These are phyloP conservation scores for Debaryomycetaceae sp. DNA, from an alignment of 1,139 yeast genomes.

Conservation along the genomic window DNA sequence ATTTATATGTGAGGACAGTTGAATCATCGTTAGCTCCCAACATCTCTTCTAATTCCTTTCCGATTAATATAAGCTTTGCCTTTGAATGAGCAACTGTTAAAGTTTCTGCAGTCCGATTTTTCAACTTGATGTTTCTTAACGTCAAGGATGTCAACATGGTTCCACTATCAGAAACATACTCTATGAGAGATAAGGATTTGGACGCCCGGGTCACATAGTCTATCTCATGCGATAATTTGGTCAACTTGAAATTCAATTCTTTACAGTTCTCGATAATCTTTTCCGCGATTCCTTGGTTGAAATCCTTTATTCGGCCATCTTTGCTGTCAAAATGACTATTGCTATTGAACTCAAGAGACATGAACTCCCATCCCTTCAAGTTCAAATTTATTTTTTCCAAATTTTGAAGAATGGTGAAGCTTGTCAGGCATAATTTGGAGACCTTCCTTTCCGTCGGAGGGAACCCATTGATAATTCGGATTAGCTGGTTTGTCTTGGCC, in stretches of 20 bases:
- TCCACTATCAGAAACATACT: constrained; percentile 56
- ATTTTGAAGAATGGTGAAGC: constrained; percentile 47
- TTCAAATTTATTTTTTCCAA: constrained; percentile 48
- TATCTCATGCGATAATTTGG: constrained; percentile 42
- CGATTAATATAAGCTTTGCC: constrained; percentile 54
- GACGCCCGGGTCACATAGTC: constrained; percentile 45
- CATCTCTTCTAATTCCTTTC: constrained; percentile 50
- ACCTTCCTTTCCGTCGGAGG: constrained; percentile 43
- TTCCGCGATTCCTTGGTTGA: constrained; percentile 47
- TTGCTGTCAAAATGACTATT: constrained; percentile 34
- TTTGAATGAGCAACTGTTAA: constrained; percentile 54
- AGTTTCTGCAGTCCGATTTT: constrained; percentile 46
- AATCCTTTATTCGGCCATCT: constrained; percentile 32
- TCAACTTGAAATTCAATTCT: constrained; percentile 42
- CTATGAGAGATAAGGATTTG: constrained; percentile 40
- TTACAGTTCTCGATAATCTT: constrained; percentile 48
- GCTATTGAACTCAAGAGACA: constrained; percentile 52
- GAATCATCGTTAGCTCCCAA: constrained; percentile 23
- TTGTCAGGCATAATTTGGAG: constrained; percentile 49
- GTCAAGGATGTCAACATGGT: constrained; percentile 51
- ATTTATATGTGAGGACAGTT: constrained; percentile 48
- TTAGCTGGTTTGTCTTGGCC: constrained; percentile 38
- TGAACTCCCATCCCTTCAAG: constrained; percentile 54
- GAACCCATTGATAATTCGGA: constrained; percentile 42
- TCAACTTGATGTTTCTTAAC: constrained; percentile 47